Conservation (phyloP, 371 early-diverging fungal genomes). For the Fennellomyces sp. region DNA sequence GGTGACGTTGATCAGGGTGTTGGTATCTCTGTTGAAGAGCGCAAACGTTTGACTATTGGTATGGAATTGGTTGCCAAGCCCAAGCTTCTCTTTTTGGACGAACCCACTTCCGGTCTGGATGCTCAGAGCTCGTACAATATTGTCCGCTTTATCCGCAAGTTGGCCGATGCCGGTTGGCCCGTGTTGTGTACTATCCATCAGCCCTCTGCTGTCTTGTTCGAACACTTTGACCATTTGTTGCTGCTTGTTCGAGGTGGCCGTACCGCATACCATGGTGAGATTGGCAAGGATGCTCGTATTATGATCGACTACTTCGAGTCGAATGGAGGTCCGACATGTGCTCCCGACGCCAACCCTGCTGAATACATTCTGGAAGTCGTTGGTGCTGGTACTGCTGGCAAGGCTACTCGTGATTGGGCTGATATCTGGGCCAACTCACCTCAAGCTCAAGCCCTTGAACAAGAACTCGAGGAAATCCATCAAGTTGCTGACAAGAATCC, state of each 20-base stretch:
- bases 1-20: constrained; percentile 46
- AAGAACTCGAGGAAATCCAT: constrained; percentile 27
- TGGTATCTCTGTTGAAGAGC: constrained; percentile 67
- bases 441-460: constrained; percentile 27
- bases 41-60: constrained; percentile 68
- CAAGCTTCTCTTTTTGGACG: constrained; percentile 78
- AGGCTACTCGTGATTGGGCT: constrained; percentile 55
- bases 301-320: constrained; percentile 63
- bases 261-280: constrained; percentile 63
- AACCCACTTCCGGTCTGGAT: constrained; percentile 80
- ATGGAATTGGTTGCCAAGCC: constrained; percentile 76
- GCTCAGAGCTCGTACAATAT: constrained; percentile 70
- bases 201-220: constrained; percentile 66
- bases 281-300: constrained; percentile 54
- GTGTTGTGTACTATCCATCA: constrained; percentile 71
- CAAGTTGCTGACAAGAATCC: constrained; percentile 15
- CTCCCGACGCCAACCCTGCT: constrained; percentile 64
- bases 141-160: constrained; percentile 62
- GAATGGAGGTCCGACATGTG: constrained; percentile 56
- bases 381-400: constrained; percentile 52
- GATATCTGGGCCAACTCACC: constrained; percentile 50
- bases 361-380: constrained; percentile 70
- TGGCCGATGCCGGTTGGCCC: constrained; percentile 62
- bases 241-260: constrained; percentile 70
- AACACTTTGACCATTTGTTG: constrained; percentile 67